Evolutionary conservation across 495 filamentous ascomycete species (phyloP), one percentile per base, ranked within the genome.

Genomic region (Hypomontagnella monticulosa): DNA sequence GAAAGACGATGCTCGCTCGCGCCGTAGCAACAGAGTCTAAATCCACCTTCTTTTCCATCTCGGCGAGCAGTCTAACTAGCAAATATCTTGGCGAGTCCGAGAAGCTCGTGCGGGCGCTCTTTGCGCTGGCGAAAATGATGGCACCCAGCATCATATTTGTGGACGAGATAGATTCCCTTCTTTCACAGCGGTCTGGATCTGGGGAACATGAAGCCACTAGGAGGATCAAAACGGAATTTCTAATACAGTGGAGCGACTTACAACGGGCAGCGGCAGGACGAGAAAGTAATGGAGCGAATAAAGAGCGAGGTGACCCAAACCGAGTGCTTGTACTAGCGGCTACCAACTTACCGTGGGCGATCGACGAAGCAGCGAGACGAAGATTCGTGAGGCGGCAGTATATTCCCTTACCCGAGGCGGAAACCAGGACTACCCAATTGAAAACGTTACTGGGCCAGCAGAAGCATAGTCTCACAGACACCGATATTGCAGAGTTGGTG

Each of bases 111-210:
- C 88, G 93, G 14, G 95, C 96, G 1, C 83, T 98, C 14, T 99
- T 99, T 71, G 87, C 87, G 0, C 81, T 98, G 6, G 94, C 95
- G 19, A 97, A 97, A 71, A 84, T 88, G 14, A 85, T 98, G 23
- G 94, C 95, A 0, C 95, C 95, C 0, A 93, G 90, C 57, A 98
- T 99, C 75, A 99, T 99, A 66, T 99, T 99, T 66, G 93, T 99
- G 4, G 95, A 99, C 70, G 95, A 99, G 73, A 99, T 99, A 69
- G 95, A 99, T 74, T 97, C 95, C 1, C 78, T 99, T 4, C 83
- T 99, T 1, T 96, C 92, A 0, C 85, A 93, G 2, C 86, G 95
- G 18, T 90, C 88, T 6, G 92, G 92, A 0, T 87, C 85, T 2
- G 88, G 92, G 4, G 95, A 99, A 69, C 89, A 98, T 71, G 95